A percentile compares a stretch with the other conserved stretches of the same genome.
These are phyloP conservation scores for Lactuca sativa DNA, from an alignment of 129 eudicot species.

Conservation along the genomic window DNA sequence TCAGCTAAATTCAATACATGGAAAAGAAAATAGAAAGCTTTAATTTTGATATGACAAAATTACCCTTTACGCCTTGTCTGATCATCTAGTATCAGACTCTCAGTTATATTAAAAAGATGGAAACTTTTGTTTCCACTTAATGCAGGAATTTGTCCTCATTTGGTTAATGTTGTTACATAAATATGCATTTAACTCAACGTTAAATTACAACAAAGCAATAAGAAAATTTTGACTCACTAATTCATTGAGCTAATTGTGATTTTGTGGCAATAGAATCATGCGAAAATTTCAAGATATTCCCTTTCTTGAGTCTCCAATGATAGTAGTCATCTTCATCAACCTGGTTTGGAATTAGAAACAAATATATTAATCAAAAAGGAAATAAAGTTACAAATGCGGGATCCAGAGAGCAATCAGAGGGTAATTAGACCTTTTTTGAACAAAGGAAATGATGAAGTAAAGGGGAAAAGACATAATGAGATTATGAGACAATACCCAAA, in stretches of 20 bases:
- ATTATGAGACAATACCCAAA: not conserved
- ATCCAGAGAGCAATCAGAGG: not conserved
- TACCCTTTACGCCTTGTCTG: too few species aligned
- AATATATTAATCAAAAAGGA: not conserved
- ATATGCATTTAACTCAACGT: not conserved
- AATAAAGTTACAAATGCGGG: not conserved
- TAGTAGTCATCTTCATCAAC: slow-evolving; percentile 60
- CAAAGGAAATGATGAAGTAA: not conserved
- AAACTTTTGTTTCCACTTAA: too few species aligned
- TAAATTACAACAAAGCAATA: not conserved
- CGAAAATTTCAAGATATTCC: slow-evolving; percentile 39
- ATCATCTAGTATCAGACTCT: too few species aligned
- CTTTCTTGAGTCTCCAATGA: slow-evolving; percentile 40
- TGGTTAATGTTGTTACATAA: too few species aligned
- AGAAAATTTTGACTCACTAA: slow-evolving; percentile 49
- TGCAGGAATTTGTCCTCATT: too few species aligned
- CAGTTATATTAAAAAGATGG: too few species aligned
- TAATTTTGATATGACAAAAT: not conserved
- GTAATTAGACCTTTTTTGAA: not conserved
- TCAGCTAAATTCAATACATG: slow-evolving; percentile 41
- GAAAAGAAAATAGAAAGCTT: not conserved
- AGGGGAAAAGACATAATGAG: not conserved
- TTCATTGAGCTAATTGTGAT: slow-evolving; percentile 59
- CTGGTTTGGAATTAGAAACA: slow-evolving; percentile 27
- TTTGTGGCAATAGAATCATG: slow-evolving; percentile 22